Evolutionary conservation across 140 eudicot species (phyloP), one percentile per base, ranked within the genome.

Genomic region (Eryngium alpinum): DNA sequence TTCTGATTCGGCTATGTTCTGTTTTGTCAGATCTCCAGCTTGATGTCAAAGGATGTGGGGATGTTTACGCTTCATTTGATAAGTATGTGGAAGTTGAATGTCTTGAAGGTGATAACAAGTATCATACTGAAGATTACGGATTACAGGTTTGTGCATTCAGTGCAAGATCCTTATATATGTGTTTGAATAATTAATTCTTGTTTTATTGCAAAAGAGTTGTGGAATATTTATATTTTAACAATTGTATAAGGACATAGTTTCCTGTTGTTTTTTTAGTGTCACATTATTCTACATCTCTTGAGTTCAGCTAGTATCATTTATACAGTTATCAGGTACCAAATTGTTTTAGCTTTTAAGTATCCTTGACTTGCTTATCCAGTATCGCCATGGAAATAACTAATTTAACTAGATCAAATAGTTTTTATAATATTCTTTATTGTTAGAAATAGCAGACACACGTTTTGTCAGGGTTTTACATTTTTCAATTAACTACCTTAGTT

Each of bases 21-120:
- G 33, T 10, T 38, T 49, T 84, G 82, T 73, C 90, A 93, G 96
- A 92, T 87, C 93, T 94, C 78, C 98, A 94, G 86, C 94, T 94
- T 81, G 98, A 92, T 89, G 98, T 94, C 27, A 94, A 94, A 90
- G 98, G 97, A 14, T 94, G 96, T 77, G 89, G 90, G 46, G 98
- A 94, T 83, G 91, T 94, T 10, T 94, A 94, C 90, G 98, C 96
- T 60, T 94, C 98, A 79, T 94, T 94, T 92, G 98, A 94, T 89
- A 88, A 94, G 89, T 94, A 94, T 85, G 98, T 94, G 83, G 98
- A 94, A 85, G 97, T 90, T 75, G 98, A 94, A 87, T 86, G 89
- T 34, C 96, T 94, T 52, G 98, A 88, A 87, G 98, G 98, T 79
- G 98, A 94, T 82, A 92, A 94, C 81, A 92, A 88, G 81, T 94